phyloP scores from a whole-genome alignment of 176 grass and related monocot species.

The Urochloa ruziziensis region DNA sequence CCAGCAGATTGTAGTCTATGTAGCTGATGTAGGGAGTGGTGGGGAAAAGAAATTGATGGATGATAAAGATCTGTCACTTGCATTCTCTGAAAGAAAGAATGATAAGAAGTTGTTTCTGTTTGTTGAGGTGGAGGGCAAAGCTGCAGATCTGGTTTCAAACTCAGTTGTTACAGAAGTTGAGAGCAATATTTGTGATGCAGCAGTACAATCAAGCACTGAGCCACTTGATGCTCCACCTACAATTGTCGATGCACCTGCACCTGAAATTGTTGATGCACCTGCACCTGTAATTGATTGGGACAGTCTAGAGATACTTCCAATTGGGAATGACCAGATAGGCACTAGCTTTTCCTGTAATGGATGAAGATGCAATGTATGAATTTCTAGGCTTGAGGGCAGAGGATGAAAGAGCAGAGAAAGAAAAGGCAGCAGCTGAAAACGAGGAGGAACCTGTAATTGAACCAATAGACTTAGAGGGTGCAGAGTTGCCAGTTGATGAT shows the following conservation, averaged over 20 bases:
- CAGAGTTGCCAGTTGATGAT: background rate
- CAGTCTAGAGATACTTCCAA: background rate
- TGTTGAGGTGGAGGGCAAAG: background rate
- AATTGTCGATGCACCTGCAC: no score
- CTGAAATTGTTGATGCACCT: no score
- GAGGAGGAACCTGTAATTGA: accelerated
- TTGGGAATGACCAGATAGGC: background rate
- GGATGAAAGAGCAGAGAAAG: background rate
- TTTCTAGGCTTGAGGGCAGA: background rate
- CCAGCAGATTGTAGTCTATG: background rate
- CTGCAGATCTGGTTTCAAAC: background rate
- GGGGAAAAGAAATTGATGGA: background rate
- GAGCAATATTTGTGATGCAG: background rate
- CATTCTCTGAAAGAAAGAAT: background rate
- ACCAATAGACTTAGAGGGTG: background rate
- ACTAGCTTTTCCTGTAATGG: background rate
- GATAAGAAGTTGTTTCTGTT: background rate
- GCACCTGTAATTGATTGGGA: background rate
- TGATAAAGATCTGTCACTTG: background rate
- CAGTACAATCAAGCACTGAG: no score
- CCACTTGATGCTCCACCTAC: no score
- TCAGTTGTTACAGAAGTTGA: background rate
- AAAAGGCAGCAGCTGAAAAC: background rate
- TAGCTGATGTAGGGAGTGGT: background rate
- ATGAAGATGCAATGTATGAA: background rate